Evolutionary conservation across 163 green algal genomes (phyloP).

Genomic region (Coccomyxa subellipsoidea): DNA sequence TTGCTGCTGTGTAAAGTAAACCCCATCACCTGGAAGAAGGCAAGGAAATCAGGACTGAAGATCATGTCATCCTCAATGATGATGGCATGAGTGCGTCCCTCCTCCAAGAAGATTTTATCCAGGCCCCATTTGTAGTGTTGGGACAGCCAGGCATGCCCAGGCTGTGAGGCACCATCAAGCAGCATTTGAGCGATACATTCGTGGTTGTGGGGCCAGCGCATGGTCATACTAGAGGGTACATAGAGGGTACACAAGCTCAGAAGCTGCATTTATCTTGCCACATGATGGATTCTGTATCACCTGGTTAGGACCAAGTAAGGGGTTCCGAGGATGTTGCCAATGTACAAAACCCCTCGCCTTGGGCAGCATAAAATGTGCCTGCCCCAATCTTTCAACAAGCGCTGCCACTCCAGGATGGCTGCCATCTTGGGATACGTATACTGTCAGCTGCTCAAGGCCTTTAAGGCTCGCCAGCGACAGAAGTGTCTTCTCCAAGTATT

Average conservation of each 20-base stretch:
- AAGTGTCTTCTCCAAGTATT: slow-evolving; percentile 35
- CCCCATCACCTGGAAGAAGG: slow-evolving; percentile 41
- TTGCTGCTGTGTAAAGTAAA: no score
- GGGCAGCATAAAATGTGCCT: neutral
- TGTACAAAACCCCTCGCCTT: slow-evolving; percentile 20
- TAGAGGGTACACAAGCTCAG: no score
- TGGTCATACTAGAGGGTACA: no score
- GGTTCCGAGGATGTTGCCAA: slow-evolving; percentile 25
- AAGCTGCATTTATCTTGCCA: neutral
- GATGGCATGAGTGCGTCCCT: slow-evolving; percentile 47
- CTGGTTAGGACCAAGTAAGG: neutral
- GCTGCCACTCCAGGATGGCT: slow-evolving; percentile 13
- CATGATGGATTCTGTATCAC: neutral
- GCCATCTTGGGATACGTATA: slow-evolving; percentile 47
- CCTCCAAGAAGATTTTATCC: slow-evolving; percentile 42
- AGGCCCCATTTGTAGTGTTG: slow-evolving; percentile 56
- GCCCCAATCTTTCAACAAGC: slow-evolving; percentile 6
- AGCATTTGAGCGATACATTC: no score
- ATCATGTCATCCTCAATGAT: slow-evolving; percentile 76
- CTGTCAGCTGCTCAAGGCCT: slow-evolving; percentile 28
- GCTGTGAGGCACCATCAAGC: no score
- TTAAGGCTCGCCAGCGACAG: slow-evolving; percentile 22
- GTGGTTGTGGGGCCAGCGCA: no score
- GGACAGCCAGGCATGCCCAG: slow-evolving; percentile 39
- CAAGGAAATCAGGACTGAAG: slow-evolving; percentile 67